A percentile compares a stretch with the other conserved stretches of the same genome.
Conservation (phyloP, 192 early-diverging fungal genomes). For the Phlyctochytrium planicorne region DNA sequence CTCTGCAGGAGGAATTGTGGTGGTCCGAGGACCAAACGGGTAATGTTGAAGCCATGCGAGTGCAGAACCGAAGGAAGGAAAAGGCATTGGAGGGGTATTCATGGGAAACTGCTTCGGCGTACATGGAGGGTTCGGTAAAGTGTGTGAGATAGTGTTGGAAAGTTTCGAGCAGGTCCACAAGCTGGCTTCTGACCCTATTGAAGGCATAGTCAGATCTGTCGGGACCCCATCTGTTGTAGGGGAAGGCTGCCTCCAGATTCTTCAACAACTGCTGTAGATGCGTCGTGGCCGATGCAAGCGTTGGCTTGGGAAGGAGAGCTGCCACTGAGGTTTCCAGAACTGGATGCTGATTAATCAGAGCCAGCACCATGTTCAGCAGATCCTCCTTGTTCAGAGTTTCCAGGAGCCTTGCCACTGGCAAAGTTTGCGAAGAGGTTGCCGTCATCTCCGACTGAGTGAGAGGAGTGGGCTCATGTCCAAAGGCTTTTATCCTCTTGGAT, state of each 20-base stretch:
- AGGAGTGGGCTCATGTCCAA: neutral
- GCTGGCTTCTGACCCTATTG: constrained; percentile 73
- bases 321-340: constrained; percentile 66
- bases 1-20: constrained; percentile 65
- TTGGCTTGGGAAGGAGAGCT: constrained; percentile 79
- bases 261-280: constrained; percentile 70
- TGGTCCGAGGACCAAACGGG: constrained; percentile 73
- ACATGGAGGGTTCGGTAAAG: constrained; percentile 49
- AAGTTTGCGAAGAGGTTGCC: neutral
- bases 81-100: constrained; percentile 79
- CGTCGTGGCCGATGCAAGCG: constrained; percentile 68
- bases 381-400: constrained; percentile 69
- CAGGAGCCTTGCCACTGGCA: constrained; percentile 22
- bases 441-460: neutral
- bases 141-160: constrained; percentile 45
- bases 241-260: constrained; percentile 74
- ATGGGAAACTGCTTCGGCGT: constrained; percentile 74
- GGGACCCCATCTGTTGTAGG: constrained; percentile 79
- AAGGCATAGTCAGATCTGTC: constrained; percentile 84
- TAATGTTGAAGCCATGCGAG: constrained; percentile 71
- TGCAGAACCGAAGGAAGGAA: constrained; percentile 76
- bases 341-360: constrained; percentile 74
- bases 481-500: neutral
- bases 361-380: constrained; percentile 70
- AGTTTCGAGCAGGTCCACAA: constrained; percentile 68